Conservation (phyloP, 257 asterid genomes). For the Fraxinus excelsior region DNA sequence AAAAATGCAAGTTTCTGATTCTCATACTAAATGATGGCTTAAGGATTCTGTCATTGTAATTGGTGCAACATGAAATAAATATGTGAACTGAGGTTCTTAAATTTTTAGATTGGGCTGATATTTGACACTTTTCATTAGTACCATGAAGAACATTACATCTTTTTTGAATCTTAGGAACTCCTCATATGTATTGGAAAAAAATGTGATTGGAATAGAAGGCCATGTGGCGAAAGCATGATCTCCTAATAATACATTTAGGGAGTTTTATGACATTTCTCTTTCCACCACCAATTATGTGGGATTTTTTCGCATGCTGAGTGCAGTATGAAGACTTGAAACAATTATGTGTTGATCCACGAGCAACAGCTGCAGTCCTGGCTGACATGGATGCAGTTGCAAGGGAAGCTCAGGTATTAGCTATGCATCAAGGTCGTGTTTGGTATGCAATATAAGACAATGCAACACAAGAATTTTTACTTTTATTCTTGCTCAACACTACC, state of each 20-base stretch:
- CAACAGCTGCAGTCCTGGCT: slow-evolving; percentile 59
- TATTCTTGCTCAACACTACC: not conserved
- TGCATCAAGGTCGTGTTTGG: not conserved
- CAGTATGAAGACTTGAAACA: slow-evolving; percentile 53
- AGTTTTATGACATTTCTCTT: not conserved
- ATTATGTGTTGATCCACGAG: slow-evolving; percentile 55
- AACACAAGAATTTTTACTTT: not conserved
- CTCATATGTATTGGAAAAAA: not conserved
- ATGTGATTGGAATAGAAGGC: not conserved
- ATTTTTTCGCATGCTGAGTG: slow-evolving; percentile 8
- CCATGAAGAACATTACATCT: not conserved
- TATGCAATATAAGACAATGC: not conserved
- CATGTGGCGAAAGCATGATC: not conserved
- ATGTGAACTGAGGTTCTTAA: not conserved
- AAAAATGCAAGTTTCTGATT: not conserved
- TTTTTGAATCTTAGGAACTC: not conserved
- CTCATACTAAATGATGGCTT: not conserved
- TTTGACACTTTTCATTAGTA: not conserved
- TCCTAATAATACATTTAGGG: not conserved
- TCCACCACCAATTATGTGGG: slow-evolving; percentile 1
- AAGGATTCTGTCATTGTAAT: not conserved
- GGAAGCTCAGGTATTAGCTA: slow-evolving; percentile 62
- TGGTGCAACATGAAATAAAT: not conserved
- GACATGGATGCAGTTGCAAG: slow-evolving; percentile 68
- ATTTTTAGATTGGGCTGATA: not conserved